Conservation (phyloP, 495 filamentous ascomycete genomes). For the Amphirosellinia nigrospora region DNA sequence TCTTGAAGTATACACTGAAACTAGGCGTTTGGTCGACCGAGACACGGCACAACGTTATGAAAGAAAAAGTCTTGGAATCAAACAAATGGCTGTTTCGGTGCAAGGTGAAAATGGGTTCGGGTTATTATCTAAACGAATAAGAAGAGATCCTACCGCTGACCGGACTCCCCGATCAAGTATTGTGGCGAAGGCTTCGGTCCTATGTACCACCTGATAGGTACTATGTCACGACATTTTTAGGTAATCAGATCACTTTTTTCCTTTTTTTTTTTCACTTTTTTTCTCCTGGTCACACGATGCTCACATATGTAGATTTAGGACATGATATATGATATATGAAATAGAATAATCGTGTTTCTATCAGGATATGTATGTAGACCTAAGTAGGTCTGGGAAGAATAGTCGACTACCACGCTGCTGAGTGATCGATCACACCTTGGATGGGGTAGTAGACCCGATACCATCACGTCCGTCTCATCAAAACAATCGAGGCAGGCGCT, state of each 20-base stretch:
- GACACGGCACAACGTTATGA: neutral
- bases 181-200: conserved; percentile 2
- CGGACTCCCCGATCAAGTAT: conserved; percentile 8
- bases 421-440: neutral
- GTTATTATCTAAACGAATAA: neutral
- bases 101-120: neutral
- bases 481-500: neutral
- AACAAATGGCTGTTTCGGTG: neutral
- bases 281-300: conserved; percentile 18
- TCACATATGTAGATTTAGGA: neutral
- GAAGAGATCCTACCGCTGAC: neutral
- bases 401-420: too few species aligned
- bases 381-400: neutral
- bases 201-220: conserved; percentile 11
- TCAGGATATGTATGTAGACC: too few species aligned
- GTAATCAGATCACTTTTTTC: conserved; percentile 2
- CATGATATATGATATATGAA: too few species aligned
- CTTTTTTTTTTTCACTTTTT: neutral
- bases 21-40: neutral
- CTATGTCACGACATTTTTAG: neutral
- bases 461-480: neutral
- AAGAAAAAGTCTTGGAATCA: neutral
- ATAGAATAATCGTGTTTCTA: too few species aligned
- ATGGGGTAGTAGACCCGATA: neutral
- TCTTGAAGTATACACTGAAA: too few species aligned